phyloP scores from a whole-genome alignment of 805 yeast species.

The Millerago galiae region DNA sequence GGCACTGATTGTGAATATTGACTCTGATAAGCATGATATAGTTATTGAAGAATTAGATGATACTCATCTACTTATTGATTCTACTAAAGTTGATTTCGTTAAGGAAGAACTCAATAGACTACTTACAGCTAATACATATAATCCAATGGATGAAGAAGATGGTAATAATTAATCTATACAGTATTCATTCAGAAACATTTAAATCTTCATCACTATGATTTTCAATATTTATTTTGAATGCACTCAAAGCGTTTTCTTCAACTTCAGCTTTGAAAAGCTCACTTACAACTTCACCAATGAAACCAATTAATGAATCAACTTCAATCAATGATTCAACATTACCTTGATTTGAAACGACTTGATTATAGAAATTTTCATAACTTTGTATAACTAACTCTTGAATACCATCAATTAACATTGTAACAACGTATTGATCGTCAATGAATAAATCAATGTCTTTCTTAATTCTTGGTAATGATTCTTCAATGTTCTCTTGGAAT shows the following conservation, averaged over 20 bases:
- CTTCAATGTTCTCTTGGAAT: slow-evolving; percentile 44
- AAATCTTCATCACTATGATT: slow-evolving; percentile 10
- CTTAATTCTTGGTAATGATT: slow-evolving; percentile 51
- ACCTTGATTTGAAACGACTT: slow-evolving; percentile 20
- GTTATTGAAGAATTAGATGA: slow-evolving; percentile 80
- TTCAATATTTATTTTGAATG: background rate
- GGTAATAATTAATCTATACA: slow-evolving; percentile 2
- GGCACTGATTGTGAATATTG: slow-evolving; percentile 80
- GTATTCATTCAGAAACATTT: slow-evolving; percentile 3
- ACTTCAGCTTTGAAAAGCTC: slow-evolving; percentile 24
- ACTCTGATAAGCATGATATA: slow-evolving; percentile 68
- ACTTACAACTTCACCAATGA: slow-evolving; percentile 33
- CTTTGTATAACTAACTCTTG: slow-evolving; percentile 52
- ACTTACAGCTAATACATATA: slow-evolving; percentile 77
- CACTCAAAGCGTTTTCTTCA: slow-evolving; percentile 5
- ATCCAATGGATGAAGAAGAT: slow-evolving; percentile 73
- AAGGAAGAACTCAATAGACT: slow-evolving; percentile 71
- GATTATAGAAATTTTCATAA: slow-evolving; percentile 48
- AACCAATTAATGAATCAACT: slow-evolving; percentile 51
- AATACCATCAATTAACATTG: slow-evolving; percentile 54
- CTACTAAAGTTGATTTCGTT: slow-evolving; percentile 65
- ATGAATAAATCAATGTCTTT: slow-evolving; percentile 48
- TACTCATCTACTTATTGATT: slow-evolving; percentile 79
- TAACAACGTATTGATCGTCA: slow-evolving; percentile 44
- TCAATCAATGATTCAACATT: slow-evolving; percentile 49